Base-by-base conservation (phyloP, 139 green algal species). In the Dunaliella primolecta region DNA sequence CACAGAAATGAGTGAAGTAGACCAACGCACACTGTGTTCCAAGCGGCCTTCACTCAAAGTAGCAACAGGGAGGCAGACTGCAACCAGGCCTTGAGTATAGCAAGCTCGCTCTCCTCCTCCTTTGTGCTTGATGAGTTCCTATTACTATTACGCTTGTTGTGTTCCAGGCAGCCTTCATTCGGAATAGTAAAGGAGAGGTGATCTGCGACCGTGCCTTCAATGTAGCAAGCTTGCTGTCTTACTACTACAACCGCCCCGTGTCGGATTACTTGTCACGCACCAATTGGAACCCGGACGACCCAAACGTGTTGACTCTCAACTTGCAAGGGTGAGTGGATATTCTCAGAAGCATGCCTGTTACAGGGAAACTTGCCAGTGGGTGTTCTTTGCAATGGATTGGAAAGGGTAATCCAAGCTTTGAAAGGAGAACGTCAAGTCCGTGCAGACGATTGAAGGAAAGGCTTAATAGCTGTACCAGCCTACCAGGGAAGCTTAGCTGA, bases 201-300 rank as follows among this genome's bases (percentile, higher is more conserved):
- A 84, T 98, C 24, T 94, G 92, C 7, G 95, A 98, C 88, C 89
- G 95, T 24, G 75, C 82, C 20, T 96, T 93, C 89, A 97, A 97
- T 88, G 95, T 91, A 0, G 89, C 89, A 1, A 77, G 88, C n/a
- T 81, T 97, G 78, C 81, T 97, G 81, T 38, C 88, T 0, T 86
- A 89, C 20, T 96, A 97, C 81, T 93, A 92, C 70, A 81, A 78
- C 1, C 80, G 80, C 74, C 31, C 81, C 46, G 55, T 57, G 2
- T 75, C 87, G 57, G 81, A 89, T 32, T 87, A 93, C 37, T 35
- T 46, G 24, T n/a, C 83, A 21, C 88, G 90, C 75, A 97, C 89
- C 34, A 7, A 64, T 2, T 96, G 94, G 94, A 87, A 96, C 83
- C 78, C 84, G 20, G 74, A 94, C 27, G 89, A 96, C 87, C 94